Conservation (phyloP, 1,139 yeast genomes). For the Hyphopichia fennica region DNA sequence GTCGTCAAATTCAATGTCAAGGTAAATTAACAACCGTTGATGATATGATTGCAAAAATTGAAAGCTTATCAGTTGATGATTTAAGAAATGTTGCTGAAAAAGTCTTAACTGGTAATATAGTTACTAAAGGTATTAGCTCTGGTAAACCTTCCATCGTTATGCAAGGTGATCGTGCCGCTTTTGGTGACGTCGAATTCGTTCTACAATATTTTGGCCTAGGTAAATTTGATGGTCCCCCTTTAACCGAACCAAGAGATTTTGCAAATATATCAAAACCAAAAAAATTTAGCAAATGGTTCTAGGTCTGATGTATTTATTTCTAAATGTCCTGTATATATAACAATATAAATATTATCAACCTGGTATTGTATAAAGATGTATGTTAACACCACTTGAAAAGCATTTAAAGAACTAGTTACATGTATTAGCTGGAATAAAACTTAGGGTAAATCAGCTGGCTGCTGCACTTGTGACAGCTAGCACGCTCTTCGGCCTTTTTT, state of each 20-base stretch:
- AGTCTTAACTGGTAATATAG: constrained; percentile 67
- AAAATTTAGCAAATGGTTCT: constrained; percentile 23
- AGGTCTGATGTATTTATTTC: neutral
- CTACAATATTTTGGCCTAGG: constrained; percentile 78
- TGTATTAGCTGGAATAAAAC: neutral
- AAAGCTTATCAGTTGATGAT: constrained; percentile 63
- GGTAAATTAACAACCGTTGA: constrained; percentile 74
- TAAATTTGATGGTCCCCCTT: constrained; percentile 21
- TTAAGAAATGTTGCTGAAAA: constrained; percentile 72
- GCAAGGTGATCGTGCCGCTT: constrained; percentile 82
- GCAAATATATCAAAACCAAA: constrained; percentile 12
- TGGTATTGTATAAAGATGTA: no score
- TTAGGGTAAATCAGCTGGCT: no score
- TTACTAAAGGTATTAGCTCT: constrained; percentile 48
- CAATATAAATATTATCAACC: no score
- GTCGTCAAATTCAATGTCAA: constrained; percentile 89
- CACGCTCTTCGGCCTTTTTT: constrained; percentile 18
- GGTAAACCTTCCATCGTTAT: constrained; percentile 81
- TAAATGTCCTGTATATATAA: constrained; percentile 1
- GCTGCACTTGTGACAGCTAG: no score
- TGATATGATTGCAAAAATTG: constrained; percentile 83
- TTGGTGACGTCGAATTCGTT: constrained; percentile 78
- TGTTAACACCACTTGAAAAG: neutral
- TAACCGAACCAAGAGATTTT: constrained; percentile 31
- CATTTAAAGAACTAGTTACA: neutral